phyloP scores from a whole-genome alignment of 2,329 filamentous ascomycete species.

The Sclerotiophoma versabilis region DNA sequence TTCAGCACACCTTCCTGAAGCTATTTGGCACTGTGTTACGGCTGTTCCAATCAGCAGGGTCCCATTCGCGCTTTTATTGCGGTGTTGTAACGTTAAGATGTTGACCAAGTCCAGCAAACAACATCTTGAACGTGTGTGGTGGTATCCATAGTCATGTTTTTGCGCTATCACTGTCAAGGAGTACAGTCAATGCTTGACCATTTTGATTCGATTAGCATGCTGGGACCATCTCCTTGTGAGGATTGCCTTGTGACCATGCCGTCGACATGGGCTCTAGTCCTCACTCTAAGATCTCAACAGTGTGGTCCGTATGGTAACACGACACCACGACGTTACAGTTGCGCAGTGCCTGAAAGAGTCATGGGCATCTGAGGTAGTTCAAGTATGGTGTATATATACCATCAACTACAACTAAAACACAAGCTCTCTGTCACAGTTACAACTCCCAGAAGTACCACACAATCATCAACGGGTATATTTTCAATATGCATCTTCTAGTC shows the following conservation, averaged over 20 bases:
- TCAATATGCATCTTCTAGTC: constrained; percentile 40
- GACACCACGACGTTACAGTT: not conserved
- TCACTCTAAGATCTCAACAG: not conserved
- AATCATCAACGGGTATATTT: not conserved
- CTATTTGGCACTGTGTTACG: not conserved
- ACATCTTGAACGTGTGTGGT: not conserved
- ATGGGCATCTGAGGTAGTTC: not conserved
- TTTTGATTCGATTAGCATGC: not conserved
- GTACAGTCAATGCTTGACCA: not conserved
- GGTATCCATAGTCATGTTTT: not conserved
- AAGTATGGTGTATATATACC: not conserved
- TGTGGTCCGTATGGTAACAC: not conserved
- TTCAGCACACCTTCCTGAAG: not conserved
- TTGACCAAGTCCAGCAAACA: not conserved
- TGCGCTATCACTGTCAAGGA: not conserved
- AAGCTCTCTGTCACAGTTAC: not conserved
- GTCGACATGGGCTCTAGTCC: not conserved
- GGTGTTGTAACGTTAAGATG: not conserved
- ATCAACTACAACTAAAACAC: not conserved
- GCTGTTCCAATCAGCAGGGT: not conserved
- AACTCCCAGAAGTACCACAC: not conserved
- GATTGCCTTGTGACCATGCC: not conserved
- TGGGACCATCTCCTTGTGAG: not conserved
- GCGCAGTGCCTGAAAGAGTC: not conserved
- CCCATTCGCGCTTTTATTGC: not conserved